Evolutionary conservation across 78 protist genomes (phyloP).

Genomic region (Dictyostelium purpureum): DNA sequence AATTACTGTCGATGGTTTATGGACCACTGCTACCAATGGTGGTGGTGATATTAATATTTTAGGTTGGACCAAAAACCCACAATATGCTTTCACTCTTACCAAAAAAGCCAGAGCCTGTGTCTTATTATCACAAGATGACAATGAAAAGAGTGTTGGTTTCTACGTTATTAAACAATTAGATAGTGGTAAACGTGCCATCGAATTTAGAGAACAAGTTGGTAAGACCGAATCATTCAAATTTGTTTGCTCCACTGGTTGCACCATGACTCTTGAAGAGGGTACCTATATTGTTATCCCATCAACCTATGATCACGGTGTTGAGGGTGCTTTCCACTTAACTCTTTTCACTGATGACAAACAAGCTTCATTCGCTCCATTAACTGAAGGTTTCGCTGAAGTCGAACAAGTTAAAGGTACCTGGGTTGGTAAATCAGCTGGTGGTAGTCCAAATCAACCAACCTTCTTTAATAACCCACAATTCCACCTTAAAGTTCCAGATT

Average conservation of each 20-base stretch:
- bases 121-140: constrained; percentile 58
- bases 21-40: constrained; percentile 60
- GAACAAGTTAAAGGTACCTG: constrained; percentile 72
- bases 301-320: constrained; percentile 52
- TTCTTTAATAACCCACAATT: constrained; percentile 75
- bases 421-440: constrained; percentile 75
- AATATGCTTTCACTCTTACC: constrained; percentile 23
- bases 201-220: constrained; percentile 42
- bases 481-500: constrained; percentile 37
- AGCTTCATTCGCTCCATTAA: constrained; percentile 41
- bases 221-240: constrained; percentile 69
- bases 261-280: constrained; percentile 42
- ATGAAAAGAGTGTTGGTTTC: constrained; percentile 63
- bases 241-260: constrained; percentile 38
- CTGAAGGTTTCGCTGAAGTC: constrained; percentile 12
- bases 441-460: constrained; percentile 50
- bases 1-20: constrained; percentile 54
- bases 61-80: constrained; percentile 74
- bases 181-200: constrained; percentile 53
- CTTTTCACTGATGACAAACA: constrained; percentile 59
- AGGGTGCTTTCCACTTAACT: constrained; percentile 73
- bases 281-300: constrained; percentile 68
- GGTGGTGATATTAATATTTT: constrained; percentile 66
- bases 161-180: constrained; percentile 58
- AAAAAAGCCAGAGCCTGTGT: constrained; percentile 65